Conservation (phyloP, 202 grass and related monocot genomes). For the Setaria italica region DNA sequence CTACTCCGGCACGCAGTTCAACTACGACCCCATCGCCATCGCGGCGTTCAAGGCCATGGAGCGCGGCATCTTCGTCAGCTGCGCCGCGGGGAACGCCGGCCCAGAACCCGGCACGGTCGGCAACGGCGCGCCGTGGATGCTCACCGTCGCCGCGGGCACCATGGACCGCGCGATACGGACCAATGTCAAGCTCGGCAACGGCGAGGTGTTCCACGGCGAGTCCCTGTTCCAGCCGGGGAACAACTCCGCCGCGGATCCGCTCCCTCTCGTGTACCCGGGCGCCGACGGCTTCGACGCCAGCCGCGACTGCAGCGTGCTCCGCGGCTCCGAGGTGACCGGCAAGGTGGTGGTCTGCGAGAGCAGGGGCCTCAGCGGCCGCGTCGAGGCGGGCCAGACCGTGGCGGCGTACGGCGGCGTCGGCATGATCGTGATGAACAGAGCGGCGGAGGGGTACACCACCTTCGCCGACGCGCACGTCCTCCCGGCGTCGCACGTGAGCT, state of each 20-base stretch:
- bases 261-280: slow-evolving; percentile 75
- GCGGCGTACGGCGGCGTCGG: slow-evolving; percentile 53
- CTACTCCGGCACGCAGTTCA: slow-evolving; percentile 65
- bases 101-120: slow-evolving; percentile 52
- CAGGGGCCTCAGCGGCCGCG: slow-evolving; percentile 36
- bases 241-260: slow-evolving; percentile 36
- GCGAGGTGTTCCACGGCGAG: slow-evolving; percentile 74
- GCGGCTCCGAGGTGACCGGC: slow-evolving; percentile 47
- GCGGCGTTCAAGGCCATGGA: slow-evolving; percentile 71
- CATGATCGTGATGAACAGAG: slow-evolving; percentile 61
- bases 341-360: slow-evolving; percentile 81
- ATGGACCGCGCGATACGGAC: slow-evolving; percentile 74
- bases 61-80: slow-evolving; percentile 86
- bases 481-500: slow-evolving; percentile 65
- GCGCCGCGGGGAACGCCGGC: slow-evolving; percentile 64
- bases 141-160: slow-evolving; percentile 75
- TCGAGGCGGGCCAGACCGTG: slow-evolving; percentile 54
- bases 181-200: slow-evolving; percentile 72
- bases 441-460: slow-evolving; percentile 64
- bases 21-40: slow-evolving; percentile 77
- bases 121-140: slow-evolving; percentile 88
- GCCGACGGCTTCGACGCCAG: slow-evolving; percentile 43
- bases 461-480: slow-evolving; percentile 68
- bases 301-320: slow-evolving; percentile 53
- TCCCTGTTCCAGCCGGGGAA: slow-evolving; percentile 61